Evolutionary conservation across 208 protist species (phyloP).

Genomic region (Acanthamoeba sp.): DNA sequence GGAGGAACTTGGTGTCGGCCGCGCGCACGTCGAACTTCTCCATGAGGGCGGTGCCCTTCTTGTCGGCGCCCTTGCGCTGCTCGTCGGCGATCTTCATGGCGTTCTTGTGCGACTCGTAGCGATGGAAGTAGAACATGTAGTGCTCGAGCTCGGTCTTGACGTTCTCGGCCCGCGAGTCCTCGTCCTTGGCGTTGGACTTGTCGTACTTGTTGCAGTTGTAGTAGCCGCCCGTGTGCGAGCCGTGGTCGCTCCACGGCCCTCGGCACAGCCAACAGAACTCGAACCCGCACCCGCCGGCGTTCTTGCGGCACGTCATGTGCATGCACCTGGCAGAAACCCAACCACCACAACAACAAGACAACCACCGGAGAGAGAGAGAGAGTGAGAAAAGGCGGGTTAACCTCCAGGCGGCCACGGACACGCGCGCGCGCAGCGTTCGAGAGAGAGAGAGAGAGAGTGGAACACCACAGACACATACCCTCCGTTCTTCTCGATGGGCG

Average conservation of each 20-base stretch:
- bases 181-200: conserved; percentile 79
- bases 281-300: conserved; percentile 84
- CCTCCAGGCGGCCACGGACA: too few relatives aligned
- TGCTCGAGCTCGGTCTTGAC: conserved; percentile 73
- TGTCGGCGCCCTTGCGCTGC: conserved; percentile 80
- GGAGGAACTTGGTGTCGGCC: conserved; percentile 85
- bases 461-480: conserved; percentile 74
- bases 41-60: conserved; percentile 79
- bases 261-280: conserved; percentile 84
- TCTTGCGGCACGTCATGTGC: conserved; percentile 92
- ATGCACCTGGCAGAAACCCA: conserved; percentile 86
- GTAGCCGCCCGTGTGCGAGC: conserved; percentile 86
- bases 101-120: conserved; percentile 74
- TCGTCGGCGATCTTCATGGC: conserved; percentile 84
- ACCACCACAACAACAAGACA: background rate
- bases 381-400: too few relatives aligned
- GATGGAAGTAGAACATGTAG: conserved; percentile 78
- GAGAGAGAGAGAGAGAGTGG: too few relatives aligned
- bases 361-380: too few relatives aligned
- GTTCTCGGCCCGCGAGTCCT: conserved; percentile 83
- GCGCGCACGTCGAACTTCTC: conserved; percentile 83
- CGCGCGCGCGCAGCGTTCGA: too few relatives aligned
- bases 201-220: conserved; percentile 88
- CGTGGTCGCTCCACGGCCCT: conserved; percentile 84
- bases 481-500: conserved; percentile 93